These are phyloP conservation scores for Talaromyces sp. DNA, from an alignment of 2,329 filamentous ascomycete species.

Conservation along the genomic window DNA sequence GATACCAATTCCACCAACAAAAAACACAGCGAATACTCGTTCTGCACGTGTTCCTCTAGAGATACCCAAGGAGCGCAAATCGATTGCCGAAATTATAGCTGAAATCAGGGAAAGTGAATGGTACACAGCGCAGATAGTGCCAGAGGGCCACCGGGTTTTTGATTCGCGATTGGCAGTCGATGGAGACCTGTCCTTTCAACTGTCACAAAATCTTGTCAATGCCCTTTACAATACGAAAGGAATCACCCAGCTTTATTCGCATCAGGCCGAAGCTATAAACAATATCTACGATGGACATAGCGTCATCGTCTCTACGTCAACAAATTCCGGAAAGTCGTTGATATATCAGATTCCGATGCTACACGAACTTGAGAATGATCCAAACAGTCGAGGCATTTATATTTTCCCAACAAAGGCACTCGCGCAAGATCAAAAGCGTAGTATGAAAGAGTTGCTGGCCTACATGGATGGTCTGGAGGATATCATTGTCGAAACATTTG, in stretches of 20 bases:
- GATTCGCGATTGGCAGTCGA: slow-evolving; percentile 77
- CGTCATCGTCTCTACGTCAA: slow-evolving; percentile 91
- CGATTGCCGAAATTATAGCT: slow-evolving; percentile 76
- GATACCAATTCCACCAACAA: slow-evolving; percentile 57
- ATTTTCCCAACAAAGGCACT: slow-evolving; percentile 97
- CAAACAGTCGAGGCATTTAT: slow-evolving; percentile 80
- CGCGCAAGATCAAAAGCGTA: slow-evolving; percentile 88
- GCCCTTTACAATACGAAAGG: slow-evolving; percentile 87
- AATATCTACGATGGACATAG: slow-evolving; percentile 74
- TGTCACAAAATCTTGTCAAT: slow-evolving; percentile 92
- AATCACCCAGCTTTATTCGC: slow-evolving; percentile 81
- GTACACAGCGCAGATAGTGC: slow-evolving; percentile 91
- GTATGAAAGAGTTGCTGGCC: slow-evolving; percentile 75
- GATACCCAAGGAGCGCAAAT: slow-evolving; percentile 76
- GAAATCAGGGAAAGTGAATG: slow-evolving; percentile 78
- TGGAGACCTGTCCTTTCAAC: slow-evolving; percentile 75
- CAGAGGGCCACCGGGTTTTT: slow-evolving; percentile 86
- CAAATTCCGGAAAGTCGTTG: slow-evolving; percentile 94
- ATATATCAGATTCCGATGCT: slow-evolving; percentile 95
- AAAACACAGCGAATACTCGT: slow-evolving; percentile 32
- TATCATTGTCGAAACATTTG: slow-evolving; percentile 83
- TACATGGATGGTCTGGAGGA: slow-evolving; percentile 76
- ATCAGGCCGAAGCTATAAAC: slow-evolving; percentile 93
- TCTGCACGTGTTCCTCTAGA: slow-evolving; percentile 53
- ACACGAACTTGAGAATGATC: slow-evolving; percentile 75